Base-by-base conservation (phyloP, 495 filamentous ascomycete species). In the Neurospora sp. region DNA sequence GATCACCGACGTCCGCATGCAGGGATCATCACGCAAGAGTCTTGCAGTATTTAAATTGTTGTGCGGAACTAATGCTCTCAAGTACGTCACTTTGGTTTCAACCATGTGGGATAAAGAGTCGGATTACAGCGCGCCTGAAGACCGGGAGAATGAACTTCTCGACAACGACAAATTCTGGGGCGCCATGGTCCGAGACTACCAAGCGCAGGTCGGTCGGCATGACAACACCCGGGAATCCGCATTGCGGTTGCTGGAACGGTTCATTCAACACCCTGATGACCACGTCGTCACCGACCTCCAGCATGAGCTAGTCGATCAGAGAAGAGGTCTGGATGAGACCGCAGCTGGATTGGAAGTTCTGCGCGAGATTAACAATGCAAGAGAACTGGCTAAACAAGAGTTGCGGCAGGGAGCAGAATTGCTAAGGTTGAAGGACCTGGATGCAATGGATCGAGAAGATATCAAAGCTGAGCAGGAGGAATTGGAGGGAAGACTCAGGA, bases 11-110 rank as follows among this genome's bases (percentile, higher is more conserved):
- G 46, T 40, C 0, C 75, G 82, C 2, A 79, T 87, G 78, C 38
- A 72, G 18, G 83, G 83, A 0, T 82, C 85, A 0, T 80, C 82
- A 5, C 74, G 70, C 31, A 77, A 75, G 16, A 85, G 84, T 46
- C 69, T 87, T 1, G 38, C 46, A 7, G 84, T 84, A 77, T 87
- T 87, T 75, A 76, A 39, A 35, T 72, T 80, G 69, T 73, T 87
- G 0, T 85, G 85, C 70, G 86, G 85, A 2, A 39, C 75, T 0
- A 75, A 82, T 2, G 78, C 71, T 14, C 70, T 86, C 23, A 49
- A 74, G 6, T 78, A 77, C 3, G 84, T 87, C 11, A 71, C 83
- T 5, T 80, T 87, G 0, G 79, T 74, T 0, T 85, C 85, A 8
- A 84, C 83, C 1, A 79, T 82, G 75, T 86, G 85, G 84, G 74